Conservation (phyloP, 75 land plant species). For the Cupressus sempervirens region DNA sequence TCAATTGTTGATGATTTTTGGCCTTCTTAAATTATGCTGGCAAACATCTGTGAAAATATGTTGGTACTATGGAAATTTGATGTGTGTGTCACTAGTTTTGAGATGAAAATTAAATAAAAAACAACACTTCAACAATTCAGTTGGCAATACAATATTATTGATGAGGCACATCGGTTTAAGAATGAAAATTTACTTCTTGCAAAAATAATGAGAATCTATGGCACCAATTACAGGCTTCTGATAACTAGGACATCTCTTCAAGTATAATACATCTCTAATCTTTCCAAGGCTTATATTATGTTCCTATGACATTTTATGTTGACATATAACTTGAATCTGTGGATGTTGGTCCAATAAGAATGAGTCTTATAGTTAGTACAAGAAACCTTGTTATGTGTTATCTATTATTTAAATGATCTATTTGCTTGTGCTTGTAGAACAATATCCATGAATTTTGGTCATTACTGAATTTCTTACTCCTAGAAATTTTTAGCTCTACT, state of each 20-base stretch:
- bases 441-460: too few relatives aligned
- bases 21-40: slow-evolving; percentile 35
- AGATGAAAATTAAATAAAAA: slow-evolving; percentile 98
- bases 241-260: slow-evolving; percentile 99
- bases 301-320: neutral
- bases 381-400: too few relatives aligned
- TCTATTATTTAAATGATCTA: too few relatives aligned
- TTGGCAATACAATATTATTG: too few relatives aligned
- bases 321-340: neutral
- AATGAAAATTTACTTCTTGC: too few relatives aligned
- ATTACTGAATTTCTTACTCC: too few relatives aligned
- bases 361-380: too few relatives aligned
- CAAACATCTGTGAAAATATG: slow-evolving; percentile 66
- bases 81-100: slow-evolving; percentile 97
- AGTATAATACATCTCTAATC: slow-evolving; percentile 31
- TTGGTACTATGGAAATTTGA: slow-evolving; percentile 95
- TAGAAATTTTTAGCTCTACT: slow-evolving; percentile 96
- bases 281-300: neutral
- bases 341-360: neutral
- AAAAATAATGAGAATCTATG: too few relatives aligned
- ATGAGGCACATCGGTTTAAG: too few relatives aligned
- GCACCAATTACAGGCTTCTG: slow-evolving; percentile 93
- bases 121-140: slow-evolving; percentile 75
- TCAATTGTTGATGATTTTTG: slow-evolving; percentile 1
- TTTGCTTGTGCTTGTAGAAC: too few relatives aligned